Conservation (phyloP, 768 basidiomycete species). For the Pleurotus tuber-regium region DNA sequence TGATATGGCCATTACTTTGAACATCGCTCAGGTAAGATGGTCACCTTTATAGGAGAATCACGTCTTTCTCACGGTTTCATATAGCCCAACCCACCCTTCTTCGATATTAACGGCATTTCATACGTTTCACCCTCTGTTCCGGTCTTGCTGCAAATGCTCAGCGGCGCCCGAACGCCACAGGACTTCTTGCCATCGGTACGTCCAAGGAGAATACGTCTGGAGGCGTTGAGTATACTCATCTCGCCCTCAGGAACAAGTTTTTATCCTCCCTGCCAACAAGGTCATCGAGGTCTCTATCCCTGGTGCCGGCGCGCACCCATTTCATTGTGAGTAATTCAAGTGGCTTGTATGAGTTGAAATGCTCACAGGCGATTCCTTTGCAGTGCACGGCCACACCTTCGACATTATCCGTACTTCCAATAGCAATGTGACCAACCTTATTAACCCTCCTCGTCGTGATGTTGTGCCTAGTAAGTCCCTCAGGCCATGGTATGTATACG, state of each 20-base stretch:
- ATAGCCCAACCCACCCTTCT: slow-evolving; percentile 30
- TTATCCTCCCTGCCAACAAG: slow-evolving; percentile 39
- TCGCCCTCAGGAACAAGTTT: slow-evolving; percentile 15
- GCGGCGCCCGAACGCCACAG: slow-evolving; percentile 41
- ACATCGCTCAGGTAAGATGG: slow-evolving; percentile 19
- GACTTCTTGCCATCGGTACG: slow-evolving; percentile 42
- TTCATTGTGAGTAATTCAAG: slow-evolving; percentile 23
- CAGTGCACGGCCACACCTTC: slow-evolving; percentile 31
- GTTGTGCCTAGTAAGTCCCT: slow-evolving; percentile 21
- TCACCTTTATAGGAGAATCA: background rate
- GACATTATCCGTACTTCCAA: slow-evolving; percentile 25
- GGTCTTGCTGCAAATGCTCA: slow-evolving; percentile 52
- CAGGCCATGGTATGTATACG: background rate
- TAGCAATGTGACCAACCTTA: slow-evolving; percentile 23
- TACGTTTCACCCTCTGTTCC: slow-evolving; percentile 42
- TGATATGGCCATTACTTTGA: slow-evolving; percentile 20
- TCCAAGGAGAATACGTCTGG: background rate
- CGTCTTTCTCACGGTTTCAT: background rate
- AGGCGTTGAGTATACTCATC: background rate
- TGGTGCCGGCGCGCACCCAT: slow-evolving; percentile 35
- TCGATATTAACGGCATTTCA: slow-evolving; percentile 27
- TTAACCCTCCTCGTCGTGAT: slow-evolving; percentile 27
- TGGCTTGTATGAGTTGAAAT: background rate
- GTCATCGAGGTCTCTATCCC: slow-evolving; percentile 47
- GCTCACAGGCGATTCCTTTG: background rate